Percentiles rank a stretch among this genome's conserved stretches.
Evolutionary conservation across 805 yeast species (phyloP).

Genomic region (Suhomyces sp.): DNA sequence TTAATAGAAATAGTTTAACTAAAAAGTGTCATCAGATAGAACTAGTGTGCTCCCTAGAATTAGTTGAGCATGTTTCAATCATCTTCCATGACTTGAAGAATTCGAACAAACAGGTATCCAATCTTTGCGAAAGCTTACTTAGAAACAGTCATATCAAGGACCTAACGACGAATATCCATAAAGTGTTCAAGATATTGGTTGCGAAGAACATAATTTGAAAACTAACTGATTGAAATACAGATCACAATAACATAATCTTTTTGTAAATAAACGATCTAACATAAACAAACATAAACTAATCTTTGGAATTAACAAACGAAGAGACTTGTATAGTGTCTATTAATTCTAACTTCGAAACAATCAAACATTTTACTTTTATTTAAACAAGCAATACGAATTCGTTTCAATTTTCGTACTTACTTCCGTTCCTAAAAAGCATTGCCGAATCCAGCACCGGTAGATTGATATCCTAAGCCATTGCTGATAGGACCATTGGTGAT

Average conservation of each 20-base stretch:
- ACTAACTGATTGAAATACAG: no score
- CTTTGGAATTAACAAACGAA: not conserved
- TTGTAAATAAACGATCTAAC: slow-evolving; percentile 6
- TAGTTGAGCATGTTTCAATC: slow-evolving; percentile 15
- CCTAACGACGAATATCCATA: slow-evolving; percentile 16
- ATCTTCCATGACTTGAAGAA: not conserved
- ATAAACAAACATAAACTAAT: slow-evolving; percentile 3
- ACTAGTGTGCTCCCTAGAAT: slow-evolving; percentile 21
- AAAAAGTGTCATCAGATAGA: slow-evolving; percentile 14
- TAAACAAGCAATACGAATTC: no score
- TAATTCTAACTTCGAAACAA: no score
- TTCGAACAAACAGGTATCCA: slow-evolving; percentile 5
- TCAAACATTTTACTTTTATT: no score
- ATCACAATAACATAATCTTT: no score
- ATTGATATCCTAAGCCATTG: slow-evolving; percentile 59
- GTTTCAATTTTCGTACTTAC: no score
- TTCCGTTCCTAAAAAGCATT: slow-evolving; percentile 41
- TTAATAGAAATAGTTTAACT: not conserved
- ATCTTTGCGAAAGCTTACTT: slow-evolving; percentile 16
- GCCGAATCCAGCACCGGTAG: slow-evolving; percentile 74
- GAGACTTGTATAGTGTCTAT: not conserved
- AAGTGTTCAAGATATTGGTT: slow-evolving; percentile 8
- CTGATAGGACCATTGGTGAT: slow-evolving; percentile 71
- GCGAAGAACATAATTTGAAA: no score
- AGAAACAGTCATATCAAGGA: slow-evolving; percentile 15